These are phyloP conservation scores for Hyaloscypha variabilis DNA, from an alignment of 495 filamentous ascomycete species.

Conservation along the genomic window DNA sequence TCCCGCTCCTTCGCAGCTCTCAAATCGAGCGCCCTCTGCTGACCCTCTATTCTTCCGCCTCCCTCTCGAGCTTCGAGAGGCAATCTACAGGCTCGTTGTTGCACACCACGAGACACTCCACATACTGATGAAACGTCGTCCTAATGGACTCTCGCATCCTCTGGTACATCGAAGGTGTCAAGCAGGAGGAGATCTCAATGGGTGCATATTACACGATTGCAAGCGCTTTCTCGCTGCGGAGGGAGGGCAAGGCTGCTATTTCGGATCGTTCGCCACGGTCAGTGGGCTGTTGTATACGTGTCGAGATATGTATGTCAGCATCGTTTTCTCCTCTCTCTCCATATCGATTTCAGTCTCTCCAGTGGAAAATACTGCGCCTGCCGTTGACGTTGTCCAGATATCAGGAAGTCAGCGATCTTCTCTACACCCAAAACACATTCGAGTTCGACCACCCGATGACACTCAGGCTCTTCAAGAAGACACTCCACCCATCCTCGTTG, in stretches of 20 bases:
- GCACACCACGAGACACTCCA: constrained; percentile 3
- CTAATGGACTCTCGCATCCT: neutral
- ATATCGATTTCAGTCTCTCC: no score
- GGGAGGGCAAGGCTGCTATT: constrained; percentile 5
- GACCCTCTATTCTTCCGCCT: constrained; percentile 15
- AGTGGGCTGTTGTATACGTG: constrained; percentile 5
- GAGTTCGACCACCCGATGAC: constrained; percentile 13
- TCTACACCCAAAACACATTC: constrained; percentile 13
- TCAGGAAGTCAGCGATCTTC: constrained; percentile 2
- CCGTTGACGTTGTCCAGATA: neutral
- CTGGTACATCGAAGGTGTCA: neutral
- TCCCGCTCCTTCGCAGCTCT: neutral
- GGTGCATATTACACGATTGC: constrained; percentile 4
- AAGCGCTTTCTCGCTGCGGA: constrained; percentile 2
- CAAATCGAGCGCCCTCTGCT: neutral
- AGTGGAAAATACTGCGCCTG: neutral
- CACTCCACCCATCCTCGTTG: neutral
- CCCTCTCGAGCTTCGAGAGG: constrained; percentile 5
- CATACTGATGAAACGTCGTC: neutral
- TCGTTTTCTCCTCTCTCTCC: neutral
- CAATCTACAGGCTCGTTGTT: constrained; percentile 9
- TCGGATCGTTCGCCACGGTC: constrained; percentile 3
- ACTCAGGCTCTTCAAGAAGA: neutral
- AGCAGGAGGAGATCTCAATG: constrained; percentile 3
- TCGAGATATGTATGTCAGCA: constrained; percentile 9